Conservation (phyloP, 345 rosid species). For the Aquilaria sinensis region DNA sequence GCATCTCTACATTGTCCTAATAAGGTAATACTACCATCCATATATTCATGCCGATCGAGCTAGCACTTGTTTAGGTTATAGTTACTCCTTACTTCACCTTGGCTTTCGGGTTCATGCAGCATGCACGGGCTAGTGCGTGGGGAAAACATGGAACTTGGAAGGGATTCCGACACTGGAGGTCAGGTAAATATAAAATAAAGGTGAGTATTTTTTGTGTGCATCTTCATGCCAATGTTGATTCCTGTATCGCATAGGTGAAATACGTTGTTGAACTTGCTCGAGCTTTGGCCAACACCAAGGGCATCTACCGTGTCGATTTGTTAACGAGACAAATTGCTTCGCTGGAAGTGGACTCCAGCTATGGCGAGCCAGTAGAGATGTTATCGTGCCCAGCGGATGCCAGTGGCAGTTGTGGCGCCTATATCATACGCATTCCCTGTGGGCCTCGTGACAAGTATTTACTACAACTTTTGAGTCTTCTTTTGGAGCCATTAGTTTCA, state of each 20-base stretch:
- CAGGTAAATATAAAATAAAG: slow-evolving; percentile 30
- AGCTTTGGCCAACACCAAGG: slow-evolving; percentile 51
- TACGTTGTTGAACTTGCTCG: slow-evolving; percentile 71
- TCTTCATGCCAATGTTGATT: too few species aligned
- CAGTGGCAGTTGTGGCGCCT: slow-evolving; percentile 59
- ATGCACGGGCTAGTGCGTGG: slow-evolving; percentile 69
- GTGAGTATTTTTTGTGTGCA: background rate
- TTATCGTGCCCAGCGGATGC: slow-evolving; percentile 60
- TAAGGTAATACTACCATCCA: slow-evolving; percentile 34
- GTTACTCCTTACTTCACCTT: background rate
- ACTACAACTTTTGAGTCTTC: background rate
- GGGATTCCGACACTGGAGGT: slow-evolving; percentile 80
- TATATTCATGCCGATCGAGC: background rate
- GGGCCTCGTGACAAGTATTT: slow-evolving; percentile 48
- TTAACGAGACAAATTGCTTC: slow-evolving; percentile 62
- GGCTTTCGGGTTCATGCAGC: slow-evolving; percentile 18
- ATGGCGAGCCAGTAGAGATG: slow-evolving; percentile 81
- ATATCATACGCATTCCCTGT: slow-evolving; percentile 60
- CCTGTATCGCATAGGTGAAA: slow-evolving; percentile 36
- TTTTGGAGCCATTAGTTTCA: background rate
- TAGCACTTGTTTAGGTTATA: background rate
- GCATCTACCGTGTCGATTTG: slow-evolving; percentile 59
- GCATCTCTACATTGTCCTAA: slow-evolving; percentile 66
- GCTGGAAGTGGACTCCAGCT: slow-evolving; percentile 57
- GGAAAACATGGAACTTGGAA: slow-evolving; percentile 79